Evolutionary conservation across 2,329 filamentous ascomycete species (phyloP).

Genomic region (Xylariomycetidae sp.): DNA sequence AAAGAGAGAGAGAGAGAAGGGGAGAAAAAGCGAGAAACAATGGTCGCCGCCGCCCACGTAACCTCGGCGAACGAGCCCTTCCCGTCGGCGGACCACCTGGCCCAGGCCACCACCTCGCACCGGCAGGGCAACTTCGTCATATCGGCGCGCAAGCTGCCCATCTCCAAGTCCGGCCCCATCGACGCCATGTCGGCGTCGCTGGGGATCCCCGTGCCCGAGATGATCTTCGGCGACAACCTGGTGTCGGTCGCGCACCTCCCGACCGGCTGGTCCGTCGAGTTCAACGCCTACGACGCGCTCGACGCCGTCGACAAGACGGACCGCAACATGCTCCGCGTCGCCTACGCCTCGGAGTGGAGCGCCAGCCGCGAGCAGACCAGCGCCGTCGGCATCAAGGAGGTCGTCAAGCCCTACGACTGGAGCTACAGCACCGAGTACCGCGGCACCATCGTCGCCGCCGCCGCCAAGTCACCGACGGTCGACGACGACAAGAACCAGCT

Average conservation of each 20-base stretch:
- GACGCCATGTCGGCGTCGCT: slow-evolving; percentile 76
- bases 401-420: slow-evolving; percentile 97
- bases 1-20: neutral
- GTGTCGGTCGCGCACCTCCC: slow-evolving; percentile 69
- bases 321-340: slow-evolving; percentile 83
- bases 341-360: slow-evolving; percentile 84
- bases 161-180: slow-evolving; percentile 87
- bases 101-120: slow-evolving; percentile 51
- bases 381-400: slow-evolving; percentile 76
- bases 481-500: slow-evolving; percentile 5
- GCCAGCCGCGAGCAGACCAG: slow-evolving; percentile 66
- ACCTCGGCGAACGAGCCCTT: slow-evolving; percentile 47
- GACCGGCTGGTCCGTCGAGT: slow-evolving; percentile 73
- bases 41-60: slow-evolving; percentile 26
- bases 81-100: slow-evolving; percentile 45
- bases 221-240: slow-evolving; percentile 98
- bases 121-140: slow-evolving; percentile 67
- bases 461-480: slow-evolving; percentile 7
- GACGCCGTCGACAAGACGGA: slow-evolving; percentile 94
- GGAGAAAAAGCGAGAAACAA: slow-evolving; percentile 5
- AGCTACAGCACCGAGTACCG: slow-evolving; percentile 88
- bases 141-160: slow-evolving; percentile 83
- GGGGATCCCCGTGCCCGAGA: slow-evolving; percentile 87
- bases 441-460: slow-evolving; percentile 59
- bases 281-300: slow-evolving; percentile 82